A percentile compares a stretch with the other conserved stretches of the same genome.
These are phyloP conservation scores for Aspergillus clavatus DNA, from an alignment of 2,329 filamentous ascomycete genomes.

Conservation along the genomic window DNA sequence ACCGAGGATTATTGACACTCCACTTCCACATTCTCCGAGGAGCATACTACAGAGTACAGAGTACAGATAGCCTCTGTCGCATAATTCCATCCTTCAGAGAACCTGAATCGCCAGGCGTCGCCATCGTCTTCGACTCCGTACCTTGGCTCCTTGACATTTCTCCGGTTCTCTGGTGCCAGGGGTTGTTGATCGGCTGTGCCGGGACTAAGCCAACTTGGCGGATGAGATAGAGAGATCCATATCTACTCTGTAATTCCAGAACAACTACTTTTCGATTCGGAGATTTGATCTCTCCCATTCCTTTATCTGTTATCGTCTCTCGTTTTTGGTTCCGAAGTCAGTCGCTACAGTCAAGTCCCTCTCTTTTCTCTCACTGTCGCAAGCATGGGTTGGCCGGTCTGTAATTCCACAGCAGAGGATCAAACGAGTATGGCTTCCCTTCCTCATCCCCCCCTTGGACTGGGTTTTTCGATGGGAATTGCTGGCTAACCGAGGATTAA, in stretches of 20 bases:
- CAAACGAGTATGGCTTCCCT: slow-evolving; percentile 36
- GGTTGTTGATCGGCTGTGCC: slow-evolving; percentile 13
- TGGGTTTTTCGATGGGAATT: not conserved
- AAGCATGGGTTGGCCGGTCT: slow-evolving; percentile 44
- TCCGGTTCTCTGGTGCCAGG: slow-evolving; percentile 1
- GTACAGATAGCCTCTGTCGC: too few species aligned
- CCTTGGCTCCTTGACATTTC: not conserved
- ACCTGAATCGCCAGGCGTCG: not conserved
- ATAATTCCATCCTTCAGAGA: too few species aligned
- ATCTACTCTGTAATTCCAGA: too few species aligned
- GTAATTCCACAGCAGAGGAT: slow-evolving; percentile 49
- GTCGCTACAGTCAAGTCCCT: too few species aligned
- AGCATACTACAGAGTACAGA: too few species aligned
- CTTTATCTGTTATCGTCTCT: slow-evolving; percentile 7
- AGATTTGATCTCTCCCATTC: slow-evolving; percentile 8
- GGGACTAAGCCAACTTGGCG: slow-evolving; percentile 7
- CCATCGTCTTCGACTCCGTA: not conserved
- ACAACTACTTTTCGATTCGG: not conserved
- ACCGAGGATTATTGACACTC: too few species aligned
- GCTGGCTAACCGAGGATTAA: slow-evolving; percentile 9
- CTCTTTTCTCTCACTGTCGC: slow-evolving; percentile 10
- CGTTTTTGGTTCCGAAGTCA: too few species aligned
- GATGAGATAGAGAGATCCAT: slow-evolving; percentile 18
- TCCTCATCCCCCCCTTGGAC: too few species aligned
- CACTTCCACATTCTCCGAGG: too few species aligned